Base-by-base conservation (phyloP, 1,284 basidiomycete species). In the Mycosarcoma maydis region DNA sequence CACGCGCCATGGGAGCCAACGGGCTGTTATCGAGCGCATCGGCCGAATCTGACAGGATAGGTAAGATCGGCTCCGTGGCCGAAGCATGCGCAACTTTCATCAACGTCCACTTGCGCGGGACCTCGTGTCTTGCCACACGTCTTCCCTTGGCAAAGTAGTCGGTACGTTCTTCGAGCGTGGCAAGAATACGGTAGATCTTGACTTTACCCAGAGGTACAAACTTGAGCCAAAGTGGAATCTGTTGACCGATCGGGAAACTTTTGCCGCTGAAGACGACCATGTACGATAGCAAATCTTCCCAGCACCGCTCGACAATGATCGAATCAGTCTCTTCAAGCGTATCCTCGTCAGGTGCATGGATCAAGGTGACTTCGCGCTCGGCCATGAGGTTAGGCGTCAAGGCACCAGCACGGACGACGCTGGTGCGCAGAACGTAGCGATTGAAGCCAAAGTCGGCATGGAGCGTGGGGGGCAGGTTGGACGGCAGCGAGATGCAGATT, bases 241-340 rank as follows among this genome's bases (percentile, higher is more conserved):
- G 85, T 19, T 92, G 90, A 17, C 93, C 93, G 43, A 98, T 88
- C 7, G 71, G 55, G 43, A 74, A 74, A 29, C 61, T 65, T 45
- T 90, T 89, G 13, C 91, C 92, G 27, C 89, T 88, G 23, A 97
- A 84, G 1, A 90, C 87, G 54, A 98, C 89, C 64, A 83, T 74
- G 74, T 92, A 94, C 70, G 92, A 89, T 77, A 98, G 85, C 80
- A 96, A 90, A 58, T 89, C 87, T 61, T 97, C 94, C 94, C 94
- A 98, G 73, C 90, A 89, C 22, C 92, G 85, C 80, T 96, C 91
- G 13, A 98, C 89, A 44, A 94, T 87, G 60, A 98, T 89, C 72
- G 89, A 85, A 76, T 92, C 92, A 4, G 85, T 87, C 65, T 90
- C 90, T 76, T 94, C 92, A 30, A 76, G 69, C 30, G 76, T 77